phyloP scores from a whole-genome alignment of 148 eudicot genomes.

The Drosera capensis region DNA sequence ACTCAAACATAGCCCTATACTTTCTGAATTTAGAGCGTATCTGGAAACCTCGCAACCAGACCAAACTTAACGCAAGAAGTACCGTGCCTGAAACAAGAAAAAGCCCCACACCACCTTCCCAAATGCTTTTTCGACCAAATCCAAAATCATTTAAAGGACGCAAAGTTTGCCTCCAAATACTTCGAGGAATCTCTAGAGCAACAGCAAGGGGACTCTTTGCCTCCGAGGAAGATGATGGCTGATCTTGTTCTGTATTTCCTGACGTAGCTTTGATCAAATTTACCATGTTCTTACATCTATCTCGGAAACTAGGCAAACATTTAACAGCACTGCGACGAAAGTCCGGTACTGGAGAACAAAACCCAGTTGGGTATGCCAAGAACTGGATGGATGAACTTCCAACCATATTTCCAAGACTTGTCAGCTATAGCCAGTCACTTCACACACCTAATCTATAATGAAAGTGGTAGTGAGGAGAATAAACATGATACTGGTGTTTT shows the following conservation, averaged over 20 bases:
- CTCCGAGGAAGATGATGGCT: conserved; percentile 25
- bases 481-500: background rate
- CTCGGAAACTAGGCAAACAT: conserved; percentile 29
- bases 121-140: conserved; percentile 74
- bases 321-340: conserved; percentile 11
- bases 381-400: conserved; percentile 30
- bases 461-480: background rate
- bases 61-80: conserved; percentile 63
- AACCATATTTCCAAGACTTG: conserved; percentile 16
- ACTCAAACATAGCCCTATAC: conserved; percentile 64
- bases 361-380: conserved; percentile 18
- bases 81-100: conserved; percentile 73
- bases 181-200: conserved; percentile 42
- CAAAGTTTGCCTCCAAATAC: conserved; percentile 58
- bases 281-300: conserved; percentile 21
- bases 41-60: conserved; percentile 82
- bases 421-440: background rate
- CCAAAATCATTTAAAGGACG: conserved; percentile 78
- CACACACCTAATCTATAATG: background rate
- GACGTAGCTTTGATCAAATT: conserved; percentile 27
- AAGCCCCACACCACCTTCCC: conserved; percentile 96
- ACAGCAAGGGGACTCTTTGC: conserved; percentile 33
- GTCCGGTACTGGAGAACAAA: conserved; percentile 18
- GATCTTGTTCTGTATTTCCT: conserved; percentile 27
- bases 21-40: conserved; percentile 58